Base-by-base conservation (phyloP, 306 rosid species). In the Cucurbita maxima region DNA sequence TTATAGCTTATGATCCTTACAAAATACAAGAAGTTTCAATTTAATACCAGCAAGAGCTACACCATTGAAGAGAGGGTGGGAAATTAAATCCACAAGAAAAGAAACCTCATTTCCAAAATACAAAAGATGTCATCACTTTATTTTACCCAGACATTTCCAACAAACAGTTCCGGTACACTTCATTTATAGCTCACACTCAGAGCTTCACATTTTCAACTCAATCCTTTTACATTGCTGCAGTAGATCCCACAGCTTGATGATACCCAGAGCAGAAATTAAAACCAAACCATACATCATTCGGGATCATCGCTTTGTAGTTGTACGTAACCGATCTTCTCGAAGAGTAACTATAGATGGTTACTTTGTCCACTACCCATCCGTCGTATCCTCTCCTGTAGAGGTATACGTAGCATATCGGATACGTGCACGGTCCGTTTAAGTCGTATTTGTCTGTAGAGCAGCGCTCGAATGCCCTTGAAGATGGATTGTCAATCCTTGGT, bases 381-480 rank as follows among this genome's bases (percentile, higher is more conserved):
- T 93, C 98, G 77, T 78, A 83, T 43, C 98, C 93, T 3, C 41
- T 83, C 75, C 96, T 81, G 86, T 93, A 88, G 37, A 93, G 58
- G 50, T 88, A 88, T 37, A 93, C 78, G 16, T 81, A 83, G 72
- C 98, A 93, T 64, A 86, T 54, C 76, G 80, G 83, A 67, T 86
- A 81, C 0, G 92, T 80, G 79, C 98, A 92, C 13, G 96, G 96
- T 7, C 98, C 98, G 19, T 62, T 4, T 73, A 92, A 63, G 66
- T 87, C 64, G 74, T 86, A 90, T 3, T 88, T 88, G 79, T 92
- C 98, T 3, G 88, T 84, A 53, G 96, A 90, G 82, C 93, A 90
- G n/a, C 88, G 71, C 83, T 88, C 96, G 47, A 92, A 88, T 64
- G 98, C 83, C 50, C 83, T 55, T 4, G 91, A 80, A 41, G 14